Evolutionary conservation across 192 early-diverging fungal genomes (phyloP).

Genomic region (Coemansia sp.): DNA sequence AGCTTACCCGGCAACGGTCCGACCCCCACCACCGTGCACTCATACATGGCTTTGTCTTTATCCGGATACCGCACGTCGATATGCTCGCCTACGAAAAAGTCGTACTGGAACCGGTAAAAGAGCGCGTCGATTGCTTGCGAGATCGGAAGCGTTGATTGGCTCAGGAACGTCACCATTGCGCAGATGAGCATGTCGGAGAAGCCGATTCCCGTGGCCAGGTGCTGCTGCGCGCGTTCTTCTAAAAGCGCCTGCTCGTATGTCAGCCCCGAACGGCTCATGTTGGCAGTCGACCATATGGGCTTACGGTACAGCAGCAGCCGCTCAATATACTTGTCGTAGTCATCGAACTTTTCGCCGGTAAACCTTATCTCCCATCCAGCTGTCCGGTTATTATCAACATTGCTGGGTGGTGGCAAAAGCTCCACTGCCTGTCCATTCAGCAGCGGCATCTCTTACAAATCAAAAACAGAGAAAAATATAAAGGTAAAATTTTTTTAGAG

Average conservation of each 20-base stretch:
- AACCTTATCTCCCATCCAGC: slow-evolving; percentile 44
- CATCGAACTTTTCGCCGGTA: slow-evolving; percentile 40
- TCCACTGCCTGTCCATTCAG: slow-evolving; percentile 27
- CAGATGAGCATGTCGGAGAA: slow-evolving; percentile 63
- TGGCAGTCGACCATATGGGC: slow-evolving; percentile 73
- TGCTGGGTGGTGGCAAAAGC: not conserved
- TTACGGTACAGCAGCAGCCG: slow-evolving; percentile 67
- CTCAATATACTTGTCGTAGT: slow-evolving; percentile 67
- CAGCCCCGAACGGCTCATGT: slow-evolving; percentile 67
- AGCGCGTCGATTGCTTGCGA: slow-evolving; percentile 32
- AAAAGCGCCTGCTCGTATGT: slow-evolving; percentile 79
- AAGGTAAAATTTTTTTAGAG: not conserved
- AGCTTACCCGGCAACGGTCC: slow-evolving; percentile 20
- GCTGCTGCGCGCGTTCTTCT: slow-evolving; percentile 67
- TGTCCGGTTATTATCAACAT: slow-evolving; percentile 2
- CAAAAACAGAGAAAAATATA: slow-evolving; percentile 5
- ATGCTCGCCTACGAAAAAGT: slow-evolving; percentile 43
- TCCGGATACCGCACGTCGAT: slow-evolving; percentile 50
- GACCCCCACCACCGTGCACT: slow-evolving; percentile 35
- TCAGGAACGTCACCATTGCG: slow-evolving; percentile 47
- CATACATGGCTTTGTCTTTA: slow-evolving; percentile 42
- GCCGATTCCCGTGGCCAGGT: slow-evolving; percentile 66
- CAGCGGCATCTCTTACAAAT: slow-evolving; percentile 29
- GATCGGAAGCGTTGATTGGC: slow-evolving; percentile 37
- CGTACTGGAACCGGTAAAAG: slow-evolving; percentile 42